Evolutionary conservation across 176 grass and related monocot species (phyloP), one percentile per base, ranked within the genome.

Genomic region (Coix lacrymajobi): DNA sequence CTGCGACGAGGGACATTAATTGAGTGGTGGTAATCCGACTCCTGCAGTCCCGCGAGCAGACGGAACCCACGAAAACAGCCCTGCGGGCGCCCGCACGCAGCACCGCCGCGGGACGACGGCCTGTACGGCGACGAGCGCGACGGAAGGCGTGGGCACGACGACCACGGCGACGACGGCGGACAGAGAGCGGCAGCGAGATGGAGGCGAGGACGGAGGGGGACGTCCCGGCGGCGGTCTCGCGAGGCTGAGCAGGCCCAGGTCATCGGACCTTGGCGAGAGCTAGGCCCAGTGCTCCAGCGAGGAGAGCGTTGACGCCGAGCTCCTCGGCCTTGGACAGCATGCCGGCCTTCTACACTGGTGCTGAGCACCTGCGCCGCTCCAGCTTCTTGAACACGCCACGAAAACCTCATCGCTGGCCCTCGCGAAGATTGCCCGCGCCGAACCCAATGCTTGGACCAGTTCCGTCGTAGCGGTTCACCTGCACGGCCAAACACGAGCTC

Each of bases 371-470:
- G 76, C 90, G 83, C 86, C 86, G 83, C 88, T 97, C 92, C 57
- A 97, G 76, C 82, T 94, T 92, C 86, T 88, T 94, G 71, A 97
- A 75, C 75, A 97, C 92, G 89, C 95, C 41, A 97, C 90, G 5
- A 58, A 14, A 34, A 89, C 80, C 44, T 97, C 92, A 92, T 97
- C 90, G 84, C 83, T 88, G 7, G 87, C 92, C 90, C 91, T 92
- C 25, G 45, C 73, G 95, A 97, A 97, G 63, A 97, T n/a, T 71
- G 7, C 95, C 95, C 4, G 95, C 90, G 10, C 95, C 95, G 86
- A 86, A 97, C n/a, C 95, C 95, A 97, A 81, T 92, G 76, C 83
- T 97, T 97, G 78, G 91, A 83, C 95, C 92, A 97, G 26, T 36
- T 80, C 24, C 90, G 75, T 97, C 95, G 63, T 92, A 94, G 28